Percentiles rank a stretch among this genome's conserved stretches.
Evolutionary conservation across 345 rosid genomes (phyloP).

Genomic region (Isatis tinctoria): DNA sequence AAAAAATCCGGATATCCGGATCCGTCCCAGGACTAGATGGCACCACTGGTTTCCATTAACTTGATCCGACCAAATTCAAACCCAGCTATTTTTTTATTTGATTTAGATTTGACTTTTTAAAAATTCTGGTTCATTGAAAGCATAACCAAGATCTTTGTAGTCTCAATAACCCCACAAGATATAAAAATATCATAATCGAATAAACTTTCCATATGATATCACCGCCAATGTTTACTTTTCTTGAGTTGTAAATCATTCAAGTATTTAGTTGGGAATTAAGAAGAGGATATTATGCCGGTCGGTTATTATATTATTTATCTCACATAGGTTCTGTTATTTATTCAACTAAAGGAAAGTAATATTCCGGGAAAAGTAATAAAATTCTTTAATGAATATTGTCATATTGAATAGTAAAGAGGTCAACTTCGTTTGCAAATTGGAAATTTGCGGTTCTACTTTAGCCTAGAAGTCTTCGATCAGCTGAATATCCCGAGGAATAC

Average conservation of each 20-base stretch:
- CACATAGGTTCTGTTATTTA: conserved; percentile 5
- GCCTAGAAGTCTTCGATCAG: conserved; percentile 10
- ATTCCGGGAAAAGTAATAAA: background rate
- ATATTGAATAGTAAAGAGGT: conserved; percentile 17
- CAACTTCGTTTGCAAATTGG: conserved; percentile 16
- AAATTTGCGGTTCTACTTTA: conserved; percentile 9
- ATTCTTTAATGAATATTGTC: background rate
- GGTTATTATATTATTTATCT: conserved; percentile 9
- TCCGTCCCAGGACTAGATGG: too few relatives aligned
- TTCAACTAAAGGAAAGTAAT: background rate
- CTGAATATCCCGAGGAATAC: conserved; percentile 28
- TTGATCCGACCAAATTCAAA: conserved; percentile 30
- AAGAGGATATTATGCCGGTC: conserved; percentile 3
- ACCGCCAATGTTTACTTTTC: background rate
- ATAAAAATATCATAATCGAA: conserved; percentile 3
- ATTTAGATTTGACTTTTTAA: conserved; percentile 9
- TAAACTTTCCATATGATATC: background rate
- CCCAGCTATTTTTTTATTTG: background rate
- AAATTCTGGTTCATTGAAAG: conserved; percentile 2
- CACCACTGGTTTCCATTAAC: conserved; percentile 23
- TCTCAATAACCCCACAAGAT: conserved; percentile 8
- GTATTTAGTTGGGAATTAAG: background rate
- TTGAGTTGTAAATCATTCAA: conserved; percentile 11
- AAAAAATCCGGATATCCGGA: too few relatives aligned
- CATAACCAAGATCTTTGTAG: background rate